These are phyloP conservation scores for Populus hybrid DNA, from an alignment of 441 rosid genomes.

Conservation along the genomic window DNA sequence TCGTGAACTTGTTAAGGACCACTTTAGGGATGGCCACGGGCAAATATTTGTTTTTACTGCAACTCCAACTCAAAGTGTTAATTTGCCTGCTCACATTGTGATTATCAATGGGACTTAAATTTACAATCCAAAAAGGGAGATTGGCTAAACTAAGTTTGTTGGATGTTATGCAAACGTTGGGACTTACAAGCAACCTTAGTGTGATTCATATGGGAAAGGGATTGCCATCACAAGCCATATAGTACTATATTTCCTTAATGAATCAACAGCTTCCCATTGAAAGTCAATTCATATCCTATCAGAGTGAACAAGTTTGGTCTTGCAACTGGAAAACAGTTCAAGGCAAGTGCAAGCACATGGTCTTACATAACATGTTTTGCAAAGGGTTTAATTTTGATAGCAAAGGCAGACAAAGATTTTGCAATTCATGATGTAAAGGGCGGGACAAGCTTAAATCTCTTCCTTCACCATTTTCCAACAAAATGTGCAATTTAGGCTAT, in stretches of 20 bases:
- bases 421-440: constrained; percentile 98
- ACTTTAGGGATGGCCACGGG: constrained; percentile 63
- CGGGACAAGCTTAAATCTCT: constrained; percentile 84
- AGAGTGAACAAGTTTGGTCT: constrained; percentile 82
- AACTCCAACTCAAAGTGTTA: constrained; percentile 97
- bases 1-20: constrained; percentile 75
- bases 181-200: constrained; percentile 96
- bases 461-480: constrained; percentile 74
- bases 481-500: constrained; percentile 71
- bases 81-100: constrained; percentile 84
- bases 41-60: constrained; percentile 90
- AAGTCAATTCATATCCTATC: constrained; percentile 70
- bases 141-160: constrained; percentile 90
- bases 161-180: constrained; percentile 98
- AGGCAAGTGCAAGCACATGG: constrained; percentile 52
- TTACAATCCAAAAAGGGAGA: constrained; percentile 88
- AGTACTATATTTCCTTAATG: constrained; percentile 86
- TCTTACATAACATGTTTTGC: constrained; percentile 86
- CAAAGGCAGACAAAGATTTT: constrained; percentile 70
- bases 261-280: constrained; percentile 95
- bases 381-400: constrained; percentile 82
- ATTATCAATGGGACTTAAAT: constrained; percentile 93
- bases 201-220: constrained; percentile 84
- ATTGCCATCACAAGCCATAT: constrained; percentile 88
- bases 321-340: constrained; percentile 89